Base-by-base conservation (phyloP, 129 eudicot genomes). In the Escallonia rubra region DNA sequence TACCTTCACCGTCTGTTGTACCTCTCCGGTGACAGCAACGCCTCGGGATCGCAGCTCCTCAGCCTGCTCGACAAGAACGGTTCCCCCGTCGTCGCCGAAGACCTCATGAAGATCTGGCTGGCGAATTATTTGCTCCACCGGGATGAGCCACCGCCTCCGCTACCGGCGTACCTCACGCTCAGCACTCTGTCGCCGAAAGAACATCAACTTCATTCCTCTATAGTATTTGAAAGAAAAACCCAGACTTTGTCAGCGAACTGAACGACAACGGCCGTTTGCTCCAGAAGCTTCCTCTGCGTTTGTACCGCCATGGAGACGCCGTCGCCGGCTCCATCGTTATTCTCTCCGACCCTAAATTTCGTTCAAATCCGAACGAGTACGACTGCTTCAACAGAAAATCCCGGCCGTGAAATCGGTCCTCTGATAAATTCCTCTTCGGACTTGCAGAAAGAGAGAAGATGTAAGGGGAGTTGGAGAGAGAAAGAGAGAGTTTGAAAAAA, bases 41-140 rank as follows among this genome's bases (percentile, higher is more conserved):
- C 96, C 76, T 94, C 96, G 10, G 99, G 99, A 81, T 94, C 96
- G 46, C 96, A 97, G 61, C 96, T 84, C 76, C 95, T 74, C 68
- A 86, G 81, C 74, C 98, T 74, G 64, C 95, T 89, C 34, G 96
- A 84, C 12, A 95, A 91, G 59, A 83, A 83, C 43, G 34, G 34
- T 23, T 1, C 34, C 34, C 34, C 34, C 34, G 70, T 70, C 4
- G 75, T 41, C 8, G 47, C 83, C 51, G 87, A 72, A 41, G 85
- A 69, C 67, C 93, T 68, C 78, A 85, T 79, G 77, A 87, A 87
- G 72, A 90, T 72, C 0, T 95, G 97, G 61, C 89, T 84, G 3
- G 91, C 85, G 62, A 90, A 77, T 38, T 89, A 85, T 16, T 85
- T 84, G 61, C 89, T 78, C 73, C 95, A 67, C 23, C 97, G 67